Conservation (phyloP, 2,329 filamentous ascomycete genomes). For the Thermoascus crustaceus region DNA sequence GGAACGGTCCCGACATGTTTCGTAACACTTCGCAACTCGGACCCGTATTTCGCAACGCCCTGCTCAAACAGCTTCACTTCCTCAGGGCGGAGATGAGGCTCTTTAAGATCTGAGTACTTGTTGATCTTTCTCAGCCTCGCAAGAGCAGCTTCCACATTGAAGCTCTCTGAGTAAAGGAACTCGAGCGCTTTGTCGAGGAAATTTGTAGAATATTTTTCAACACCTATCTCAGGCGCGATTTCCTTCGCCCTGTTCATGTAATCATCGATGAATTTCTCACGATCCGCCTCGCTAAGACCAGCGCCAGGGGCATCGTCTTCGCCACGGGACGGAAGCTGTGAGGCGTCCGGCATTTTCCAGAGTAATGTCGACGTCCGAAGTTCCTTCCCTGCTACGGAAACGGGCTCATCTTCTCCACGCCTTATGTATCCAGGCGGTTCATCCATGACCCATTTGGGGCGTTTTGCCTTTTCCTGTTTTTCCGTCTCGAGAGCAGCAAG, state of each 20-base stretch:
- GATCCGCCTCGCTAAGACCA: conserved; percentile 28
- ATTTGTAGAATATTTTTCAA: conserved; percentile 73
- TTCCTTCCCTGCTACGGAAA: conserved; percentile 56
- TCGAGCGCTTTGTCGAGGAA: conserved; percentile 76
- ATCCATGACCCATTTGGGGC: conserved; percentile 90
- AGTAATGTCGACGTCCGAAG: conserved; percentile 65
- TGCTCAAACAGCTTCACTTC: conserved; percentile 91
- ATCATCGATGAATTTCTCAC: conserved; percentile 57
- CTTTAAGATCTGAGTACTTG: conserved; percentile 64
- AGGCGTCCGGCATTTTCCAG: conserved; percentile 64
- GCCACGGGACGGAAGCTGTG: conserved; percentile 40
- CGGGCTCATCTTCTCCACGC: conserved; percentile 69
- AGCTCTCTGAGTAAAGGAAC: conserved; percentile 63
- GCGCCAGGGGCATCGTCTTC: conserved; percentile 32
- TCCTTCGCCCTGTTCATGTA: conserved; percentile 66
- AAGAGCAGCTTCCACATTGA: conserved; percentile 62
- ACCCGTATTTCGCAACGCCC: conserved; percentile 80
- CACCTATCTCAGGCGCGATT: conserved; percentile 58
- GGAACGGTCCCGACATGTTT: conserved; percentile 72
- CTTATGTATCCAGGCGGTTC: conserved; percentile 78
- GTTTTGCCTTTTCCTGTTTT: conserved; percentile 66
- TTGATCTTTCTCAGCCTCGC: conserved; percentile 61
- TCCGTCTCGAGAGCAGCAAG: conserved; percentile 74
- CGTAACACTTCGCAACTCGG: conserved; percentile 75
- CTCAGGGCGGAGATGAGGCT: conserved; percentile 68